Conservation (phyloP, 257 asterid species). For the Schizonepeta tenuifolia region DNA sequence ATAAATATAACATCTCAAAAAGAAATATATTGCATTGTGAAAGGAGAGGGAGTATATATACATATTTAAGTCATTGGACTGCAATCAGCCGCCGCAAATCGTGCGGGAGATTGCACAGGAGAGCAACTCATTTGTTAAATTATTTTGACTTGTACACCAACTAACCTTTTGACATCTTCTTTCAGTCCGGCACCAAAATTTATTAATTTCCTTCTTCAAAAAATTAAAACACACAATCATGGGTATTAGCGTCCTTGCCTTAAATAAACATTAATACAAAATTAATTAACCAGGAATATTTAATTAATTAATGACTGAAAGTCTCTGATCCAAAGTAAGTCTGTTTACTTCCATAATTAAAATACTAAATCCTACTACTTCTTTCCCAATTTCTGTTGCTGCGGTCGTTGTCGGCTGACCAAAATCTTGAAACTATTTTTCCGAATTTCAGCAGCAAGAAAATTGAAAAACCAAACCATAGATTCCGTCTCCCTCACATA, state of each 20-base stretch:
- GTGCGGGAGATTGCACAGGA: too few relatives aligned
- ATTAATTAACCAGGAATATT: background rate
- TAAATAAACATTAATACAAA: background rate
- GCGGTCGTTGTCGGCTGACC: slow-evolving; percentile 43
- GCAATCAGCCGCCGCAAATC: too few relatives aligned
- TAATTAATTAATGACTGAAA: background rate
- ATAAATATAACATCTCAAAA: too few relatives aligned
- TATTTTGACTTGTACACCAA: background rate
- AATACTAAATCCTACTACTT: slow-evolving; percentile 1
- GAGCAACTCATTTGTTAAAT: too few relatives aligned
- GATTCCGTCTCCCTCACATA: slow-evolving; percentile 30
- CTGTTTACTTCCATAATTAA: slow-evolving; percentile 3
- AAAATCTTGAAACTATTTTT: slow-evolving; percentile 27
- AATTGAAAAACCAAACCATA: background rate
- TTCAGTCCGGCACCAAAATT: background rate
- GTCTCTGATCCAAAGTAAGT: background rate
- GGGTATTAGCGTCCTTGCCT: background rate
- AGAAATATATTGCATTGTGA: too few relatives aligned
- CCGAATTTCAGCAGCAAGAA: background rate
- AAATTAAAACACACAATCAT: background rate
- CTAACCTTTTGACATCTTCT: background rate
- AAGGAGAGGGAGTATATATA: too few relatives aligned
- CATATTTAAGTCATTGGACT: too few relatives aligned
- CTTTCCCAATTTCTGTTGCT: slow-evolving; percentile 4
- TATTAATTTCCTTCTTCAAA: background rate